A percentile compares a stretch with the other conserved stretches of the same genome.
Evolutionary conservation across 78 protist genomes (phyloP).

Genomic region (Cavenderia fasciculata): DNA sequence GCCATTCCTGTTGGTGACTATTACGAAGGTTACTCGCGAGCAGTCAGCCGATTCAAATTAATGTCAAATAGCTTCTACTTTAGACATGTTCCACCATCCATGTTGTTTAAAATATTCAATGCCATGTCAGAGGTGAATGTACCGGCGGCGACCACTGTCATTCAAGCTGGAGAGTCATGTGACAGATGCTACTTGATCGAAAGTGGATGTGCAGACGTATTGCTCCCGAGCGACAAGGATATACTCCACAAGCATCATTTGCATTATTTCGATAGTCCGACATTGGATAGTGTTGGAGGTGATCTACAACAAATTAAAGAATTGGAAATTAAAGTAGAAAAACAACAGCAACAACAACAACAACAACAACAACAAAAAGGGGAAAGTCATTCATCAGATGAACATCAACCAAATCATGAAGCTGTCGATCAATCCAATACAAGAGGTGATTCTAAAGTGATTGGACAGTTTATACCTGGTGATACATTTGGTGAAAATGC

Average conservation of each 20-base stretch:
- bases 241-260: neutral
- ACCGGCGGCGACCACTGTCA: constrained; percentile 2
- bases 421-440: neutral
- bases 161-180: constrained; percentile 13
- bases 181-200: constrained; percentile 35
- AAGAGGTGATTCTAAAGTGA: neutral
- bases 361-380: neutral
- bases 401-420: neutral
- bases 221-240: neutral
- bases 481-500: constrained; percentile 83
- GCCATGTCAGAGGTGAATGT: constrained; percentile 5
- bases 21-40: constrained; percentile 27
- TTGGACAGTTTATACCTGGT: constrained; percentile 42
- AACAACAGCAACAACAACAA: neutral
- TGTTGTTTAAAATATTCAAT: constrained; percentile 24
- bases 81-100: constrained; percentile 35
- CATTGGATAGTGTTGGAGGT: too few species aligned
- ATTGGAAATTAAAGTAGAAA: too few species aligned
- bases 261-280: neutral
- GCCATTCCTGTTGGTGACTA: constrained; percentile 27
- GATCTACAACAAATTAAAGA: too few species aligned
- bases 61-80: constrained; percentile 27
- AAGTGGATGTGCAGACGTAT: constrained; percentile 47
- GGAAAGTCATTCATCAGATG: neutral
- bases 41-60: constrained; percentile 22